Evolutionary conservation across 169 alveolate genomes (phyloP), one percentile per base, ranked within the genome.

Genomic region (Pseudocohnilembus persalinus): DNA sequence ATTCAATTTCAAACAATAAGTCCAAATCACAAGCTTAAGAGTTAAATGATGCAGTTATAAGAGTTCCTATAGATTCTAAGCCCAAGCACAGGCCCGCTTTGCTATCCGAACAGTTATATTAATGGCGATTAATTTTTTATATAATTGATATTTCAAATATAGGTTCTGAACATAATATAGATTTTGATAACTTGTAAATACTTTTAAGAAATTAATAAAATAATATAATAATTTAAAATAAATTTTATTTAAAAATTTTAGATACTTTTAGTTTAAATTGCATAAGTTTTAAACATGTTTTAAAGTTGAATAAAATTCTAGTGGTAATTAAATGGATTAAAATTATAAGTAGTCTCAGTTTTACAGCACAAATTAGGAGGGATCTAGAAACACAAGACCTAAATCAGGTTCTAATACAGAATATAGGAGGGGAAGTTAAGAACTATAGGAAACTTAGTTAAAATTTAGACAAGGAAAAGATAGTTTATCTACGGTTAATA

Each of bases 41-140:
- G 33, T 73, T 82, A 74, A 80, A 83, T n/a, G 90, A 86, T 86
- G 90, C 90, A 75, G 83, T 86, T 24, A 81, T 86, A 0, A 86
- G 90, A 81, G 90, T 86, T 29, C 90, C 90, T 27, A 86, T 86
- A 79, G 90, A 86, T 80, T 31, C 75, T 31, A 86, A 86, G 65
- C 90, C 90, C 27, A 86, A 86, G 29, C 90, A 86, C 80, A 81
- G 90, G 74, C 90, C 90, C 63, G 94, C 88, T 27, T 63, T 79
- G 6, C 79, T 90, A 29, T 87, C 81, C 49, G 90, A 84, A 30
- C 64, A 88, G 65, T 28, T 90, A 30, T 83, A 84, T 81, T 33
- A 90, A 84, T 92, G 96, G 96, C 82, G 96, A 74, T 76, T 92
- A 32, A 35, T 92, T 26, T 89, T 92, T 65, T 92, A 85, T 82